Conservation (phyloP, 768 basidiomycete species). For the Mycena vitilis region DNA sequence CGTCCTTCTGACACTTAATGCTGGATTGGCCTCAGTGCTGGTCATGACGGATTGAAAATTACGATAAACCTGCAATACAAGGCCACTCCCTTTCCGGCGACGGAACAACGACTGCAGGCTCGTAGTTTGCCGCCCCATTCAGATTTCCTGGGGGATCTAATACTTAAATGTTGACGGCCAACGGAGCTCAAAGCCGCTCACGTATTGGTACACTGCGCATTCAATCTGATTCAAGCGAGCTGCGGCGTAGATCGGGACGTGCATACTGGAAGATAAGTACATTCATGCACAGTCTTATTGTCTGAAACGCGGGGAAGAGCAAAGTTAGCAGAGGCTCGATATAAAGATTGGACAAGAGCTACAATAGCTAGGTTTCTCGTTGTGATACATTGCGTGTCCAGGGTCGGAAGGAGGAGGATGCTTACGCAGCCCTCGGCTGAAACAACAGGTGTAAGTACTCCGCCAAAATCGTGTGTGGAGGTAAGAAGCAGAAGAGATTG, state of each 20-base stretch:
- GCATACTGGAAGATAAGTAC: slow-evolving; percentile 28
- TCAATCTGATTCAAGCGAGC: not conserved
- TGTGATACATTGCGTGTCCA: slow-evolving; percentile 18
- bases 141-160: slow-evolving; percentile 19
- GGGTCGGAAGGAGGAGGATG: too few species aligned
- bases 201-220: slow-evolving; percentile 33
- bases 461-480: slow-evolving; percentile 14
- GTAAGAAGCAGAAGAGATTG: slow-evolving; percentile 5
- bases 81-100: slow-evolving; percentile 34
- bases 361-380: slow-evolving; percentile 27
- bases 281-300: slow-evolving; percentile 30
- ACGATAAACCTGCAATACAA: slow-evolving; percentile 35
- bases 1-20: slow-evolving; percentile 32
- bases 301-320: too few species aligned
- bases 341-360: too few species aligned
- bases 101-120: slow-evolving; percentile 32
- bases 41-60: not conserved
- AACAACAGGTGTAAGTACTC: too few species aligned
- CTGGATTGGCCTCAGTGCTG: slow-evolving; percentile 3
- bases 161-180: not conserved
- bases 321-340: too few species aligned
- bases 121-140: slow-evolving; percentile 33
- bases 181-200: not conserved
- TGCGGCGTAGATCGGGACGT: not conserved
- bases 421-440: too few species aligned